Base-by-base conservation (phyloP, 2,329 filamentous ascomycete species). In the Aureobasidium lini region DNA sequence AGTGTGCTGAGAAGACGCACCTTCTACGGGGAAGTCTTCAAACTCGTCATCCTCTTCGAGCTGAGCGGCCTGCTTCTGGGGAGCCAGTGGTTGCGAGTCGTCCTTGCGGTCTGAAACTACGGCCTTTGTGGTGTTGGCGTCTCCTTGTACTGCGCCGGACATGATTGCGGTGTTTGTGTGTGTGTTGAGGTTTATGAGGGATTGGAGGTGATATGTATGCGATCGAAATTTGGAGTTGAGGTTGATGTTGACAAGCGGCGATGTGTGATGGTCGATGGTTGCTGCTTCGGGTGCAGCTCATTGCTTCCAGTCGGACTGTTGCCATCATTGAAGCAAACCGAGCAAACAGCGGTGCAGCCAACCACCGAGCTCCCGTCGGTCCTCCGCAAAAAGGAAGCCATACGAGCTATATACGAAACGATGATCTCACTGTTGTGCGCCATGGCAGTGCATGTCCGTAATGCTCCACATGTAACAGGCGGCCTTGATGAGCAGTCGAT, bases 41-140 rank as follows among this genome's bases (percentile, higher is more conserved):
- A 99, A 99, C 78, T 99, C 94, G 74, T 99, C 94, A 71, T 99
- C 94, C 74, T 99, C 94, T 74, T 96, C 94, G 31, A 97, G 82
- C 61, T 88, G 83, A 36, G 86, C 78, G 58, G 79, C 74, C 61
- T 84, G 79, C 74, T 88, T 87, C 71, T 85, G 79, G 69, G 84
- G 78, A 65, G 79, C 77, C 66, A 80, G 77, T 61, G 75, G 79
- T 69, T 76, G 78, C 61, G 72, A 68, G 37, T 76, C 70, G 64
- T 76, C 64, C 54, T 69, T 70, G 57, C 63, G 62, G 66, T 70
- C 65, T 64, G 76, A 68, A 70, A 67, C 71, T 57, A 68, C 66
- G 57, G 74, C 71, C 70, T 78, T 77, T 63, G 72, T 71, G 50
- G 73, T 75, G 63, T 63, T 63, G 58, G 68, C 62, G 66, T 69